These are phyloP conservation scores for Colletotrichum camelliae DNA, from an alignment of 2,329 filamentous ascomycete genomes.

Conservation along the genomic window DNA sequence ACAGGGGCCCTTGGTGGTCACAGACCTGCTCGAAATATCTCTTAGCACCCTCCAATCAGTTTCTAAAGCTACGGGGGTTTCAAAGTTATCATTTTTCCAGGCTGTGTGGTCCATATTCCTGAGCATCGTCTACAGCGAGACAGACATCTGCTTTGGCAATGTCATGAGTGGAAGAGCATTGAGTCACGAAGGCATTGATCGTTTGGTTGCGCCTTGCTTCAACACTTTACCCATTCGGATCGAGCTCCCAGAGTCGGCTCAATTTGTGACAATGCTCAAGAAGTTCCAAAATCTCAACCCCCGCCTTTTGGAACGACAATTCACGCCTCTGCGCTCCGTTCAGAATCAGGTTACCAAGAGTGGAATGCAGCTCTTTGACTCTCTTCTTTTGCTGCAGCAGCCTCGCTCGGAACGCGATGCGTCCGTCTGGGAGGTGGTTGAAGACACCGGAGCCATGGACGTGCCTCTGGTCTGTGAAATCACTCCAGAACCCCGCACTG, in stretches of 20 bases:
- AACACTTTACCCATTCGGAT: constrained; percentile 82
- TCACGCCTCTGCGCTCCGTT: constrained; percentile 76
- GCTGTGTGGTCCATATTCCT: constrained; percentile 74
- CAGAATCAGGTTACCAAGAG: constrained; percentile 54
- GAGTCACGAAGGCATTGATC: constrained; percentile 68
- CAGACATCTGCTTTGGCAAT: constrained; percentile 86
- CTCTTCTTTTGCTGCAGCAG: constrained; percentile 79
- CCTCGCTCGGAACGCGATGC: constrained; percentile 60
- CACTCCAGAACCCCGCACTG: constrained; percentile 55
- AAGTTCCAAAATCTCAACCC: constrained; percentile 67
- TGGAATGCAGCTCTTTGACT: constrained; percentile 73
- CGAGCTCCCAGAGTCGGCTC: constrained; percentile 50
- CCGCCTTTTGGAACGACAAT: constrained; percentile 70
- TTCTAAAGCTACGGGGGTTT: constrained; percentile 59
- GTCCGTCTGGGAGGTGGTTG: constrained; percentile 59
- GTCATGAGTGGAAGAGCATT: constrained; percentile 80
- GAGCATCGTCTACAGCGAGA: constrained; percentile 54
- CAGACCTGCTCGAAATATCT: constrained; percentile 27
- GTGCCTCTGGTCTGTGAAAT: constrained; percentile 80
- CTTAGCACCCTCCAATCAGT: constrained; percentile 52
- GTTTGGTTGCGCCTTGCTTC: constrained; percentile 87
- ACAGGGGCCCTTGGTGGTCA: not conserved
- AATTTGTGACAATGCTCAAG: constrained; percentile 63
- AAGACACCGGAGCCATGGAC: constrained; percentile 71
- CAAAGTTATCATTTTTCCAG: constrained; percentile 73